Base-by-base conservation (phyloP, 2,329 filamentous ascomycete species). In the Ustulina deusta region DNA sequence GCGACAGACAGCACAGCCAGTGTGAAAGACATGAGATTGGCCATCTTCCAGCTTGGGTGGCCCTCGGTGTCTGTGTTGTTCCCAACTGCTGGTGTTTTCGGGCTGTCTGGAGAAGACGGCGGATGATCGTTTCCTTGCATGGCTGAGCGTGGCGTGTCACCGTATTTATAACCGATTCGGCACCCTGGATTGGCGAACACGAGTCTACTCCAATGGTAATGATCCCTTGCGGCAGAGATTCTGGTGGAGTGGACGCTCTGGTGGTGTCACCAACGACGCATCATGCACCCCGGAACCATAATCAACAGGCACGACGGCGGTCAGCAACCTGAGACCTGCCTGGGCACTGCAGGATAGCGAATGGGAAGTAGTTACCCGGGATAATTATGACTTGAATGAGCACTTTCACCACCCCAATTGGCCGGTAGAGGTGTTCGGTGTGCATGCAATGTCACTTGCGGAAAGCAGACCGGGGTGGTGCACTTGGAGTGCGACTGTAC, bases 1-100 rank as follows among this genome's bases (percentile, higher is more conserved):
- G 64, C 71, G 22, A 65, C 65, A 4, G 65, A 64, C 25, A 76
- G 61, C 27, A 70, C 65, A 36, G 65, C 61, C 7, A 75, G 51
- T 32, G 65, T 61, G 1, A 71, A 32, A 27, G 71, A 51, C 38
- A 3, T 34, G 22, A 72, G 4, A 44, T 65, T 66, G 9, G 55
- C 51, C 74, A 77, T 77, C 9, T 57, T 75, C 64, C 58, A 70
- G 34, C 27, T n/a, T 17, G 13, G 11, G 2, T 10, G 15, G 38
- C 29, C 29, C 9, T 46, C 27, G 17, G 3, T 29, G n/a, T 48
- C 32, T 34, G 52, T n/a, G 34, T 44, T 38, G 4, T 32, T 52
- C 32, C 36, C 15, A 6, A 34, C 15, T 51, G 7, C 25, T 38
- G 6, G 11, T 27, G 17, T 27, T 52, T 40, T 5, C 29, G 9